These are phyloP conservation scores for Emydomyces testavorans DNA, from an alignment of 2,329 filamentous ascomycete genomes.

Conservation along the genomic window DNA sequence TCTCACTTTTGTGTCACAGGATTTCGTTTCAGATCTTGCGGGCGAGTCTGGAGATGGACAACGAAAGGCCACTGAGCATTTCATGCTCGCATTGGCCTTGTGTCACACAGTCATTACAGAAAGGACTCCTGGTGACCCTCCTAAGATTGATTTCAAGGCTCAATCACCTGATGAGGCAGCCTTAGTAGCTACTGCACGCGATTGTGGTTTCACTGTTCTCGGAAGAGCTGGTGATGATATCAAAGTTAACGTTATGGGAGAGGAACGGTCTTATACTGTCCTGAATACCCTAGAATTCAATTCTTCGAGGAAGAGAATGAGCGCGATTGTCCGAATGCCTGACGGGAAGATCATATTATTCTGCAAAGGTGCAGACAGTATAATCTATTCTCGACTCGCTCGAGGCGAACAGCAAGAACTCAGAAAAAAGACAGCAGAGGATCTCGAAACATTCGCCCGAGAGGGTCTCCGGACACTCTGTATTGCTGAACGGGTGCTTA, in stretches of 20 bases:
- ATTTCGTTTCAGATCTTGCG: slow-evolving; percentile 72
- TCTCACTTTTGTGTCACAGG: slow-evolving; percentile 81
- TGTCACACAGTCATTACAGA: slow-evolving; percentile 96
- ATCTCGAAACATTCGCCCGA: slow-evolving; percentile 91
- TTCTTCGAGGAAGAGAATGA: slow-evolving; percentile 94
- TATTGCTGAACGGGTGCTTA: slow-evolving; percentile 70
- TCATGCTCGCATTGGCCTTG: slow-evolving; percentile 90
- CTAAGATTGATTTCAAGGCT: slow-evolving; percentile 87
- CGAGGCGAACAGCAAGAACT: slow-evolving; percentile 77
- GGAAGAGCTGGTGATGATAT: slow-evolving; percentile 70
- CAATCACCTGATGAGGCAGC: slow-evolving; percentile 96
- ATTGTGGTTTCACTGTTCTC: slow-evolving; percentile 88
- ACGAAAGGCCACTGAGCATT: slow-evolving; percentile 65
- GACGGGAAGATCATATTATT: slow-evolving; percentile 79
- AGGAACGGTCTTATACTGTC: slow-evolving; percentile 73
- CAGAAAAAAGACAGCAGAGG: slow-evolving; percentile 72
- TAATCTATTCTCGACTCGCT: slow-evolving; percentile 86
- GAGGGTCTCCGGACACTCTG: slow-evolving; percentile 92
- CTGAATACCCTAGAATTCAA: slow-evolving; percentile 97
- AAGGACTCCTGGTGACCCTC: slow-evolving; percentile 74
- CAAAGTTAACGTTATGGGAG: slow-evolving; percentile 72
- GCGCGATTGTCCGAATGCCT: slow-evolving; percentile 89
- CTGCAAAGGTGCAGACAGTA: slow-evolving; percentile 94
- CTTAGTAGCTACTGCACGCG: slow-evolving; percentile 82
- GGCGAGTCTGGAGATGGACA: slow-evolving; percentile 69